Evolutionary conservation across 2,329 filamentous ascomycete species (phyloP).

Genomic region (Capronia coronata): DNA sequence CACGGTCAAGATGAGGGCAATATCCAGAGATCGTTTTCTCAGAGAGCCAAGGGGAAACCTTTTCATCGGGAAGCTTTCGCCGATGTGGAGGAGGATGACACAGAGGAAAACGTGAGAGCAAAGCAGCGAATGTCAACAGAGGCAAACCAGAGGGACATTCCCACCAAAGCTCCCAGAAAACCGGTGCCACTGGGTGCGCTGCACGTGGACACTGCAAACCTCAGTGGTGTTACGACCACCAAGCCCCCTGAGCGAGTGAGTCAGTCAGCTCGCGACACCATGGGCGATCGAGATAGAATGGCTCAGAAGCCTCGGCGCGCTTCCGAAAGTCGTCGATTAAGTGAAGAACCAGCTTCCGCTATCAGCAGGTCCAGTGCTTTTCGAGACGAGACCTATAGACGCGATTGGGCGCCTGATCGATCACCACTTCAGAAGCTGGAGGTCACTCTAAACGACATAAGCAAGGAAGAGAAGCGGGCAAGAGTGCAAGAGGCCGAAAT

Average conservation of each 20-base stretch:
- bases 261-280: slow-evolving; percentile 7
- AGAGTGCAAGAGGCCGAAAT: slow-evolving; percentile 76
- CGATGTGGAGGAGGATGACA: slow-evolving; percentile 17
- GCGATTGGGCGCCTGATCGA: slow-evolving; percentile 65
- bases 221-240: slow-evolving; percentile 7
- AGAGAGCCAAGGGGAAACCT: slow-evolving; percentile 26
- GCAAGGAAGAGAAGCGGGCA: slow-evolving; percentile 89
- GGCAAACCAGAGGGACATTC: slow-evolving; percentile 1
- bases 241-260: slow-evolving; percentile 6
- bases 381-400: slow-evolving; percentile 30
- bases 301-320: slow-evolving; percentile 11
- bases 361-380: slow-evolving; percentile 22
- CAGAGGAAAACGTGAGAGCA: slow-evolving; percentile 3
- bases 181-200: slow-evolving; percentile 14
- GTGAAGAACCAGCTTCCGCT: slow-evolving; percentile 18
- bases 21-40: slow-evolving; percentile 28
- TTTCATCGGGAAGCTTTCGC: slow-evolving; percentile 28
- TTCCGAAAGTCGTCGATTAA: slow-evolving; percentile 10
- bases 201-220: slow-evolving; percentile 13
- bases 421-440: slow-evolving; percentile 93
- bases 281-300: background rate
- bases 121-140: slow-evolving; percentile 7
- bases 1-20: slow-evolving; percentile 40
- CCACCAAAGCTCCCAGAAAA: slow-evolving; percentile 7
- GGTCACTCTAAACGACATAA: slow-evolving; percentile 82